phyloP scores from a whole-genome alignment of 139 green algal genomes.

The Chlorella vulgaris region DNA sequence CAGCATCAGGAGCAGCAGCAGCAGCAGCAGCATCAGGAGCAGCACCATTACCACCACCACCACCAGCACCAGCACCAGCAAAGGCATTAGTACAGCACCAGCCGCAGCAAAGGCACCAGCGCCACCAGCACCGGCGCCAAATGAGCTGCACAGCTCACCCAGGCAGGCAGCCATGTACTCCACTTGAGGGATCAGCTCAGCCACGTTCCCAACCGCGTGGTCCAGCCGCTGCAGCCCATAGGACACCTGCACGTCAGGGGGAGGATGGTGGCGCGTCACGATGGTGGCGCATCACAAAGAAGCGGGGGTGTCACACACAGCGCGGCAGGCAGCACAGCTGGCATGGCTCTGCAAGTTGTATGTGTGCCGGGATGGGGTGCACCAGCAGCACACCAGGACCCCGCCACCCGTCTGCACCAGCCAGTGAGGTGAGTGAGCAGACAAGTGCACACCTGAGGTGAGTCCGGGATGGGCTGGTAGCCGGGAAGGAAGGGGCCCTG shows the following conservation, averaged over 20 bases:
- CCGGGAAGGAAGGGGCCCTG: conserved; percentile 82
- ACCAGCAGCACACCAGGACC: too few relatives aligned
- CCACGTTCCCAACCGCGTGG: conserved; percentile 96
- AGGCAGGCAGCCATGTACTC: conserved; percentile 76
- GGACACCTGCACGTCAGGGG: conserved; percentile 4
- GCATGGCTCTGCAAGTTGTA: too few relatives aligned
- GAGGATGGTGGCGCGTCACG: neutral
- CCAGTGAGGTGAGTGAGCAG: too few relatives aligned
- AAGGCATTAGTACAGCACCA: neutral
- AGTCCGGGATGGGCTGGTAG: conserved; percentile 66
- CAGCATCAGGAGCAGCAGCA: too few relatives aligned
- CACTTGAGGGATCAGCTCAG: conserved; percentile 72
- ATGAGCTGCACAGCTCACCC: neutral
- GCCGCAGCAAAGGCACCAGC: neutral
- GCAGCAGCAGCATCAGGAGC: too few relatives aligned
- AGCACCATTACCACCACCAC: neutral
- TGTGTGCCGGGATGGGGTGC: too few relatives aligned
- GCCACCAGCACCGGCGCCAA: neutral
- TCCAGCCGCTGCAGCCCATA: conserved; percentile 91
- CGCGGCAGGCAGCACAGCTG: too few relatives aligned
- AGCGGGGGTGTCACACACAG: too few relatives aligned
- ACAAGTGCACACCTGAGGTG: neutral
- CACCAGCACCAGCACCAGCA: neutral
- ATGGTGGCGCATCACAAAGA: too few relatives aligned
- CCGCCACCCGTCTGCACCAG: too few relatives aligned